These are phyloP conservation scores for Monosporozyma aquatica DNA, from an alignment of 805 yeast genomes.

Conservation along the genomic window DNA sequence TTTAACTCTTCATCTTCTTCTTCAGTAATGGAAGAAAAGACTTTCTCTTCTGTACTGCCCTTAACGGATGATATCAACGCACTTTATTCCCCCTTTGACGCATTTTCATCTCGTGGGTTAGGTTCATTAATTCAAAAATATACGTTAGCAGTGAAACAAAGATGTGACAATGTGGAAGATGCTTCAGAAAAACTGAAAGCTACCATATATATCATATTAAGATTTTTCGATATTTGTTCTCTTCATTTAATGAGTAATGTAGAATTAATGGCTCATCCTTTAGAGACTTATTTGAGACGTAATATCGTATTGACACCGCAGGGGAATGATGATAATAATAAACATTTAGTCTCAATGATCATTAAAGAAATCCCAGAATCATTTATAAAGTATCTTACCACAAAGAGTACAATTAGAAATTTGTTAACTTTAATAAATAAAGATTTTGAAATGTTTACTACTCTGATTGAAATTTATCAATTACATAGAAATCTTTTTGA, in stretches of 20 bases:
- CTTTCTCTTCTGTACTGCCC: constrained; percentile 12
- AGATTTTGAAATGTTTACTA: constrained; percentile 17
- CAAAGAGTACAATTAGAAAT: constrained; percentile 1
- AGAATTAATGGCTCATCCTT: constrained; percentile 19
- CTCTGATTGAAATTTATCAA: constrained; percentile 13
- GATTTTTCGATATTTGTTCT: constrained; percentile 21
- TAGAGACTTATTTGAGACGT: constrained; percentile 15
- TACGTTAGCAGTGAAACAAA: background rate
- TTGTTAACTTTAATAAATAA: constrained; percentile 9
- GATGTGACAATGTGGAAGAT: background rate
- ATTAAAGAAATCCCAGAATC: constrained; percentile 13
- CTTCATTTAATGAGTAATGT: constrained; percentile 17
- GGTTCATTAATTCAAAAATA: constrained; percentile 15
- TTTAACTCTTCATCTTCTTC: background rate
- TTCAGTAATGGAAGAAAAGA: background rate
- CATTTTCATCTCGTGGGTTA: constrained; percentile 26
- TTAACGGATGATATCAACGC: constrained; percentile 24
- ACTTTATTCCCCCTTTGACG: constrained; percentile 20
- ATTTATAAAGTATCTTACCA: background rate
- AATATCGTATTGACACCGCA: no score
- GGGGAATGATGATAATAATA: constrained; percentile 6
- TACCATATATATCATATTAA: constrained; percentile 20
- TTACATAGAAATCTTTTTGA: constrained; percentile 13
- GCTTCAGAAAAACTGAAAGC: constrained; percentile 19
- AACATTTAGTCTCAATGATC: constrained; percentile 10